Evolutionary conservation across 176 grass and related monocot species (phyloP).

Genomic region (Bolboschoenus planiculmis): DNA sequence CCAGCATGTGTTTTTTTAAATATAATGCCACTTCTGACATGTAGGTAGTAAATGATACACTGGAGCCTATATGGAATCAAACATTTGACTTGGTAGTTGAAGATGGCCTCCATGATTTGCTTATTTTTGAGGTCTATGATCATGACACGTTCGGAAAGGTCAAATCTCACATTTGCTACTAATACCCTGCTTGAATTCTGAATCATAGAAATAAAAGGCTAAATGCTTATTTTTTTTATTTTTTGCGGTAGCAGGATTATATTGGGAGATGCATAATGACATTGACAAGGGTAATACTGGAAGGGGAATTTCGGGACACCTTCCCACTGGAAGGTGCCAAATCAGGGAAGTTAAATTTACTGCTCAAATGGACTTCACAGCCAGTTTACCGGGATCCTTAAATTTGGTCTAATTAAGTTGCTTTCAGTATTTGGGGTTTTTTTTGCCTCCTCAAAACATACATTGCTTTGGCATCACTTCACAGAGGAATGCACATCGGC

Average conservation of each 20-base stretch:
- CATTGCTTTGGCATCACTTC: background rate
- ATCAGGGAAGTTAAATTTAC: constrained; percentile 81
- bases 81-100: constrained; percentile 93
- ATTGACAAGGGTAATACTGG: constrained; percentile 68
- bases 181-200: background rate
- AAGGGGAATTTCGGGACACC: constrained; percentile 72
- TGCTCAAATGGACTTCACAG: constrained; percentile 83
- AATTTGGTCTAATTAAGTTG: background rate
- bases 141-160: constrained; percentile 99
- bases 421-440: background rate
- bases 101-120: constrained; percentile 98
- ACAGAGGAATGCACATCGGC: background rate
- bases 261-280: constrained; percentile 97
- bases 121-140: constrained; percentile 95
- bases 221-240: background rate
- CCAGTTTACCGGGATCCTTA: constrained; percentile 69
- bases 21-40: constrained; percentile 7
- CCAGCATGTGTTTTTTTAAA: background rate
- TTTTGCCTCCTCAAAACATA: background rate
- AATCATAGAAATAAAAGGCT: background rate
- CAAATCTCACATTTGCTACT: background rate
- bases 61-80: constrained; percentile 96
- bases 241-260: constrained; percentile 53
- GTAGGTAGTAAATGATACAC: constrained; percentile 80
- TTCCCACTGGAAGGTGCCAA: constrained; percentile 84